Base-by-base conservation (phyloP, 768 basidiomycete genomes). In the Lyophyllum atratum region DNA sequence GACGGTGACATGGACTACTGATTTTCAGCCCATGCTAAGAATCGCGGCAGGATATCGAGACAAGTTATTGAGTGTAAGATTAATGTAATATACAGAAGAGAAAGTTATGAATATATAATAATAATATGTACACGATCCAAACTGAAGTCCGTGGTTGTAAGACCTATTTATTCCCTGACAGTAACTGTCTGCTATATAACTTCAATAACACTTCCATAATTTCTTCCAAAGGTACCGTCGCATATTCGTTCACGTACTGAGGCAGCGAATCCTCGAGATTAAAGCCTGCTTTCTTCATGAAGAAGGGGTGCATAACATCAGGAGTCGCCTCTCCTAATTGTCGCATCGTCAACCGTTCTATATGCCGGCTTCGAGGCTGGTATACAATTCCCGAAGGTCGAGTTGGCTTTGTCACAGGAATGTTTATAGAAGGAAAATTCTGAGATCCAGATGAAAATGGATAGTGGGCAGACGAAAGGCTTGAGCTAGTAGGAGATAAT, bases 291-390 rank as follows among this genome's bases (percentile, higher is more conserved):
- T 85, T 89, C 65, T 92, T 88, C 84, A 88, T 89, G 73, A 92
- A 92, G 72, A 91, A 90, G 2, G 89, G 89, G 68, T 89, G 90
- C 90, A 89, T 90, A 21, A 92, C 88, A 64, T 92, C 90, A 1
- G 92, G 90, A 0, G 90, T 92, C n/a, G 90, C 91, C 68, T 93
- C 90, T 29, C 92, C 93, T 12, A 94, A 75, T 68, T 93, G 93
- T 25, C 89, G 83, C 84, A 93, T 87, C 21, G 86, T 90, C 52
- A 93, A 72, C n/a, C 89, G 83, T 62, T 92, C 89, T 55, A 92
- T 92, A 52, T 81, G 79, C 44, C 90, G 79, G 22, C 74, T 73
- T n/a, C 78, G 78, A 1, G 83, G 82, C 51, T 72, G 72, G 68
- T 90, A 92, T 17, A 77, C 68, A 45, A 87, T 66, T 0, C 69